phyloP scores from a whole-genome alignment of 2,329 filamentous ascomycete species.

The Fusarium drepaniforme region DNA sequence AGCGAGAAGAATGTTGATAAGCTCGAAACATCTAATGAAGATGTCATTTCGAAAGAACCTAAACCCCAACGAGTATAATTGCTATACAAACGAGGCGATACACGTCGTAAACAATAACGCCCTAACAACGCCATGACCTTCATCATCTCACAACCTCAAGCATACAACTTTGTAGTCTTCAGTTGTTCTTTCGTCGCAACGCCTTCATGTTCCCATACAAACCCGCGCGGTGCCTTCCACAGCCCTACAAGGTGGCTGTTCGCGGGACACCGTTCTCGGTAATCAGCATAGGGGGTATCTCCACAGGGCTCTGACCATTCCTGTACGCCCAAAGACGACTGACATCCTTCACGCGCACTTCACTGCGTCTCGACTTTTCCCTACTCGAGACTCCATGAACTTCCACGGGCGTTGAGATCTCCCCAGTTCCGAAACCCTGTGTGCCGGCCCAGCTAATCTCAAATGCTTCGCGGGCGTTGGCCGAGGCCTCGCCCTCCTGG shows the following conservation, averaged over 20 bases:
- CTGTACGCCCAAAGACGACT: constrained; percentile 73
- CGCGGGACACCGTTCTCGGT: constrained; percentile 53
- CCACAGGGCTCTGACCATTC: constrained; percentile 67
- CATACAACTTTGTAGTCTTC: neutral
- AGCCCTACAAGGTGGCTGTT: constrained; percentile 53
- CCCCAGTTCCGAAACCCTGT: constrained; percentile 51
- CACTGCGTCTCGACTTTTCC: constrained; percentile 43
- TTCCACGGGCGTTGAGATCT: constrained; percentile 52
- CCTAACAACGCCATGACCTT: neutral
- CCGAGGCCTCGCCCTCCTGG: constrained; percentile 56
- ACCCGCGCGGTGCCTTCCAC: constrained; percentile 9
- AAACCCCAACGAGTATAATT: neutral
- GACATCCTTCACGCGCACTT: constrained; percentile 69
- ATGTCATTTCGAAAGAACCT: neutral
- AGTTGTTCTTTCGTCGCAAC: neutral
- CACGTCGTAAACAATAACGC: neutral
- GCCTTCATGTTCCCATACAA: neutral
- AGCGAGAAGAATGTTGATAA: neutral
- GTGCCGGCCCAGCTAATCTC: constrained; percentile 61
- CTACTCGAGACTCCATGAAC: constrained; percentile 50
- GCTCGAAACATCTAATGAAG: neutral
- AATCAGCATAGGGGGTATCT: constrained; percentile 52
- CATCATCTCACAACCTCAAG: neutral
- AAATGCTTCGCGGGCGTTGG: constrained; percentile 60
- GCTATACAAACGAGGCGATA: neutral